phyloP scores from a whole-genome alignment of 352 stramenopile genomes.

The Thalassiosira livingstoniorum region DNA sequence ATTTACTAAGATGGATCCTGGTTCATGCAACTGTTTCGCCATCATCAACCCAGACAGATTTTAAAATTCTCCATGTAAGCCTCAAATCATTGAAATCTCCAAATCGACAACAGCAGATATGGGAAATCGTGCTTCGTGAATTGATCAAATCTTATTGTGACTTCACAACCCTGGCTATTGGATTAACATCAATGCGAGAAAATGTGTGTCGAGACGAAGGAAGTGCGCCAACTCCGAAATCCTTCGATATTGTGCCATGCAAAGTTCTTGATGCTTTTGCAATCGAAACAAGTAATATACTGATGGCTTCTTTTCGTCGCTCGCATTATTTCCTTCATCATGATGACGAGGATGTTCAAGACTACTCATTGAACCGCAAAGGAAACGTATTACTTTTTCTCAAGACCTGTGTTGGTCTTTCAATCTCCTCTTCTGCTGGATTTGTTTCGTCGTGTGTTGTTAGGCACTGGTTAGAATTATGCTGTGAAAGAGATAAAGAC shows the following conservation, averaged over 20 bases:
- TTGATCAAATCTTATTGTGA: conserved; percentile 69
- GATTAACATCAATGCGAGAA: conserved; percentile 41
- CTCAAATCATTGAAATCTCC: conserved; percentile 43
- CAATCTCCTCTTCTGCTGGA: conserved; percentile 9
- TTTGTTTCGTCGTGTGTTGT: conserved; percentile 59
- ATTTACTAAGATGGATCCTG: conserved; percentile 77
- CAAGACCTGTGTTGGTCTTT: conserved; percentile 57
- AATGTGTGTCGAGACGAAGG: not conserved
- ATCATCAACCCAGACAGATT: conserved; percentile 45
- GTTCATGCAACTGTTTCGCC: conserved; percentile 67
- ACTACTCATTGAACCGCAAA: conserved; percentile 11
- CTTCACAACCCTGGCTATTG: conserved; percentile 55
- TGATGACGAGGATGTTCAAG: conserved; percentile 24
- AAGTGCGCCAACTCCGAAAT: not conserved
- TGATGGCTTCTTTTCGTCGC: conserved; percentile 35
- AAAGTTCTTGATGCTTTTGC: conserved; percentile 65
- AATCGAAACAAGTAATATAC: conserved; percentile 37
- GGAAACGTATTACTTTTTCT: conserved; percentile 57
- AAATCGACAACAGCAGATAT: conserved; percentile 52
- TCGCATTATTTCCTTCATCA: conserved; percentile 44
- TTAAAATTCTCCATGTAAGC: conserved; percentile 59
- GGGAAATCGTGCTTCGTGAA: conserved; percentile 71
- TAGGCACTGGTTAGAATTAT: conserved; percentile 50
- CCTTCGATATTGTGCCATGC: conserved; percentile 45
- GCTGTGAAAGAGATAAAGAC: conserved; percentile 17